Conservation (phyloP, 2,329 filamentous ascomycete species). For the Teratosphaeria gauchensis region DNA sequence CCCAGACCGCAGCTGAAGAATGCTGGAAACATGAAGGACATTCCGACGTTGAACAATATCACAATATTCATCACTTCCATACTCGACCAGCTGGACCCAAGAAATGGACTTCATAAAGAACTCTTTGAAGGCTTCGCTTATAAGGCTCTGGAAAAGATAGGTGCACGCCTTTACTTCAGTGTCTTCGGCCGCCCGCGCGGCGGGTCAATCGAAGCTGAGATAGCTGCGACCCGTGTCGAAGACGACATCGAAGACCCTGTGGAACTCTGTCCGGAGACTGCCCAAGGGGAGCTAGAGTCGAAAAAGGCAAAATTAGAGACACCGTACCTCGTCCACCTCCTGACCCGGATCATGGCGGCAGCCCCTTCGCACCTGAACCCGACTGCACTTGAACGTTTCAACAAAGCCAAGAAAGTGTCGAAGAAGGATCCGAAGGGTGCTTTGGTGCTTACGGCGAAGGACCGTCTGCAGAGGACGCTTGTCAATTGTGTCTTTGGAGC, state of each 20-base stretch:
- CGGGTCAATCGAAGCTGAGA: conserved; percentile 15
- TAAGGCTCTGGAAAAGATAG: conserved; percentile 30
- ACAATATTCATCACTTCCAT: conserved; percentile 29
- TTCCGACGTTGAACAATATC: conserved; percentile 12
- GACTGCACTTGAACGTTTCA: conserved; percentile 8
- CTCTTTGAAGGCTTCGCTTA: conserved; percentile 38
- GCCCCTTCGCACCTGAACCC: conserved; percentile 28
- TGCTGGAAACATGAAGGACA: conserved; percentile 10
- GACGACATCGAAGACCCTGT: conserved; percentile 16
- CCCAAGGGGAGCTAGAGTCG: conserved; percentile 1
- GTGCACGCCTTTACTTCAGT: conserved; percentile 29
- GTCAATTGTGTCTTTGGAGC: conserved; percentile 35
- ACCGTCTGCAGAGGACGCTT: conserved; percentile 37
- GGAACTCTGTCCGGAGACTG: conserved; percentile 2
- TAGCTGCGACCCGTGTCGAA: conserved; percentile 7
- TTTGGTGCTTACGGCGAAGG: conserved; percentile 29
- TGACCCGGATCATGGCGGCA: conserved; percentile 31
- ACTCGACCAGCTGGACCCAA: conserved; percentile 28
- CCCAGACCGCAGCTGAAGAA: conserved; percentile 7
- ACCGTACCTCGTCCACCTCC: conserved; percentile 32
- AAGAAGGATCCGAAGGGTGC: conserved; percentile 22
- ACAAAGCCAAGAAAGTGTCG: conserved; percentile 17
- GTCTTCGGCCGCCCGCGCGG: conserved; percentile 27
- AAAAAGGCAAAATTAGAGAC: conserved; percentile 26
- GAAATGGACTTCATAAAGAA: conserved; percentile 25